A percentile compares a stretch with the other conserved stretches of the same genome.
Conservation (phyloP, 2,329 filamentous ascomycete genomes). For the Volutella citrinella region DNA sequence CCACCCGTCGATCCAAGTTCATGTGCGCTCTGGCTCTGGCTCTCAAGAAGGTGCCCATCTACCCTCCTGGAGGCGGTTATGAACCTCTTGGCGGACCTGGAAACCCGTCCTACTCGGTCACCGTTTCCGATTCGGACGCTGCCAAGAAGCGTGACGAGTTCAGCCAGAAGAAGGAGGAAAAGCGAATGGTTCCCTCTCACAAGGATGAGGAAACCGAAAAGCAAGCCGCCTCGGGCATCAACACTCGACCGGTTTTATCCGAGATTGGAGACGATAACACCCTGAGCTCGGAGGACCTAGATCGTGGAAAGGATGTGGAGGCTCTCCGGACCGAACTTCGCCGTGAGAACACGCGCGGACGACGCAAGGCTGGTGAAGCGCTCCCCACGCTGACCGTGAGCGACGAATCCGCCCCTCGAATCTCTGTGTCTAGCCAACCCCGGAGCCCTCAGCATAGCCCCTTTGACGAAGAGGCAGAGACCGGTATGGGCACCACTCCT, state of each 20-base stretch:
- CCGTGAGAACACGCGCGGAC: constrained; percentile 46
- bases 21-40: constrained; percentile 90
- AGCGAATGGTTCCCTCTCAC: constrained; percentile 58
- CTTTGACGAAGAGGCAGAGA: constrained; percentile 45
- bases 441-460: constrained; percentile 30
- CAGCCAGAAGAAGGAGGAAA: constrained; percentile 58
- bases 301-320: constrained; percentile 38
- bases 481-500: constrained; percentile 28
- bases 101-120: constrained; percentile 79
- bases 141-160: constrained; percentile 59
- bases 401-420: constrained; percentile 19
- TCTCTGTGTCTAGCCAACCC: constrained; percentile 25
- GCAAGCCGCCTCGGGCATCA: constrained; percentile 44
- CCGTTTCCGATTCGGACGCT: constrained; percentile 68
- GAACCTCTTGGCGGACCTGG: constrained; percentile 60
- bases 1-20: constrained; percentile 85
- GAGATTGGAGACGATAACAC: constrained; percentile 19
- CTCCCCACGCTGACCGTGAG: constrained; percentile 33
- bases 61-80: constrained; percentile 71
- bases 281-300: constrained; percentile 27
- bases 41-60: constrained; percentile 82
- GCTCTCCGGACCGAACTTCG: constrained; percentile 35
- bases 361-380: constrained; percentile 47
- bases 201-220: constrained; percentile 36
- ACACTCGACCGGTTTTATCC: constrained; percentile 31